Percentiles rank a stretch among this genome's conserved stretches.
Evolutionary conservation across 1,139 yeast genomes (phyloP).

Genomic region (Geotrichum klebahnii): DNA sequence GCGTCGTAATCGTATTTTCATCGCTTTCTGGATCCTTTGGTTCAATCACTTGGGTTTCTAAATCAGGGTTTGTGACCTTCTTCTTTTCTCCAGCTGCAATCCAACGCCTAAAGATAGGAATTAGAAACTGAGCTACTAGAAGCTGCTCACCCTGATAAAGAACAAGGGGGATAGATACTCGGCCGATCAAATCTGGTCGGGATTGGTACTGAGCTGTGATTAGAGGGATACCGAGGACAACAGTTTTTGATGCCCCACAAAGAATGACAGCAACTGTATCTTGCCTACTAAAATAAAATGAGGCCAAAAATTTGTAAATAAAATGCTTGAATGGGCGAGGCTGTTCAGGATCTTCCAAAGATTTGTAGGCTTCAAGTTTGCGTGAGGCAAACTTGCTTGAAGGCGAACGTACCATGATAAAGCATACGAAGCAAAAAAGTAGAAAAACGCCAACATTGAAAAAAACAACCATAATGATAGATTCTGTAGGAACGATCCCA

Average conservation of each 20-base stretch:
- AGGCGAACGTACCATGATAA: conserved; percentile 55
- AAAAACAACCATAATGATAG: conserved; percentile 71
- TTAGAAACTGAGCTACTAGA: conserved; percentile 65
- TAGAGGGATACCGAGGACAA: conserved; percentile 83
- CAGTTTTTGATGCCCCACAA: conserved; percentile 91
- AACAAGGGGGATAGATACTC: conserved; percentile 72
- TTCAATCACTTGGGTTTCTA: not conserved
- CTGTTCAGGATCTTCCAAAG: conserved; percentile 26
- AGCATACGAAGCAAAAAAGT: conserved; percentile 65
- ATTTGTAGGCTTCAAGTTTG: conserved; percentile 33
- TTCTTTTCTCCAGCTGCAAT: conserved; percentile 33
- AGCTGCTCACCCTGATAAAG: conserved; percentile 86
- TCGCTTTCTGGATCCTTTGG: not conserved
- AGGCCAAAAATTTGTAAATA: conserved; percentile 36
- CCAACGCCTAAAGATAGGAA: conserved; percentile 65
- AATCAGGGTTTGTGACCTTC: not conserved
- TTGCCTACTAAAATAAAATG: conserved; percentile 63
- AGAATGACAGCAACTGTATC: conserved; percentile 79
- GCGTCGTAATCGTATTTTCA: not conserved
- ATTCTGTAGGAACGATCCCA: conserved; percentile 60
- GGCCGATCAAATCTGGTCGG: conserved; percentile 58
- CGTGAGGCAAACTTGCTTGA: conserved; percentile 33
- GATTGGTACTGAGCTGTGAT: conserved; percentile 76
- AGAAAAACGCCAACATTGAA: conserved; percentile 75
- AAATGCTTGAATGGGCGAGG: conserved; percentile 17